These are phyloP conservation scores for Cercospora sp. DNA, from an alignment of 2,329 filamentous ascomycete species.

Conservation along the genomic window DNA sequence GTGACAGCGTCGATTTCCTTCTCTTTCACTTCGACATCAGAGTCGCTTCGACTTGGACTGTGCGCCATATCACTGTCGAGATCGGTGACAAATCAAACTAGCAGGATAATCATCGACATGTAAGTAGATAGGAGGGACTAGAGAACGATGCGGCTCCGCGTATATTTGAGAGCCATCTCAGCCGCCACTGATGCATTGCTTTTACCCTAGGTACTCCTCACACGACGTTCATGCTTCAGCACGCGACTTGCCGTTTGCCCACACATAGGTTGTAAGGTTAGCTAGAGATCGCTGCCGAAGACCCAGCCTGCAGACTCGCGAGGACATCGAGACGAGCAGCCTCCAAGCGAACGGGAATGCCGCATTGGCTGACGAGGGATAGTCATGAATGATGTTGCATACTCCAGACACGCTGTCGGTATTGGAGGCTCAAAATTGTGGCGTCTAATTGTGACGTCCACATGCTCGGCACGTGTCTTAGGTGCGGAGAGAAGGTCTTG, in stretches of 20 bases:
- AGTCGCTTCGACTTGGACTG: constrained; percentile 15
- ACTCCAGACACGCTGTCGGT: not conserved
- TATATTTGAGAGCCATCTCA: constrained; percentile 1
- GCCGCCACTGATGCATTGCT: constrained; percentile 11
- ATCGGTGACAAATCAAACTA: not conserved
- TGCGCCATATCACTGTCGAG: constrained; percentile 7
- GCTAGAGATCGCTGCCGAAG: not conserved
- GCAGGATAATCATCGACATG: not conserved
- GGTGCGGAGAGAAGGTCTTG: constrained; percentile 17
- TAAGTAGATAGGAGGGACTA: not conserved
- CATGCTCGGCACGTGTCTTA: constrained; percentile 20
- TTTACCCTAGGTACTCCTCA: constrained; percentile 12
- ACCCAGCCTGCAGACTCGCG: not conserved
- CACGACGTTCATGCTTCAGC: not conserved
- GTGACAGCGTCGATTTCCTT: constrained; percentile 26
- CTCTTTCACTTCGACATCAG: constrained; percentile 17
- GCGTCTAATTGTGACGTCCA: constrained; percentile 7
- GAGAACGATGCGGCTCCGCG: not conserved
- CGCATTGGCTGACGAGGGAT: constrained; percentile 12
- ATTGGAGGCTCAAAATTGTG: constrained; percentile 19
- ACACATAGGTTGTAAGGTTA: not conserved
- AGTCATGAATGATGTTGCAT: constrained; percentile 4
- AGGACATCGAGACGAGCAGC: constrained; percentile 5
- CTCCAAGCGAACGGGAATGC: not conserved
- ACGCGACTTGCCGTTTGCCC: not conserved